Base-by-base conservation (phyloP, 139 green algal genomes). In the Chlamydomonas eustigma region DNA sequence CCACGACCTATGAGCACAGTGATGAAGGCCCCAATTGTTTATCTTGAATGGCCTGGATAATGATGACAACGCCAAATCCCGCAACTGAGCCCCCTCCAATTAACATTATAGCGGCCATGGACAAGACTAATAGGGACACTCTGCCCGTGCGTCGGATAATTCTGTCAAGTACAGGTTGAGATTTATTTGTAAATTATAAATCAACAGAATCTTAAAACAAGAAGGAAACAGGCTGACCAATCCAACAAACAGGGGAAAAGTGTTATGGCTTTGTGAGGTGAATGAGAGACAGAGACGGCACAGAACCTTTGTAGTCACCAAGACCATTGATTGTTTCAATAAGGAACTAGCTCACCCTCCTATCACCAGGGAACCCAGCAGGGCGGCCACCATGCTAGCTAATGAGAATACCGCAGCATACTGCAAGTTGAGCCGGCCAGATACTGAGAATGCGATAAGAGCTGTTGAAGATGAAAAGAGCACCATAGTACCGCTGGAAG, bases 81-180 rank as follows among this genome's bases (percentile, higher is more conserved):
- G 30, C 73, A 33, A 85, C 77, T 35, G 51, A 66, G 2, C 44
- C 4, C 30, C 66, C 28, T 0, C 74, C 80, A 0, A 37, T 25
- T 22, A 78, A 33, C 80, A 85, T 82, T 8, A 85, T 51, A 0
- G 2, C 24, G 22, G 71, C 37, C 58, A 85, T 51, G 24, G 67
- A 37, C 25, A 85, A 63, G 22, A 85, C 80, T 39, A 85, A 72
- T 28, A 85, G 0, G 6, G 65, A 78, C 4, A 71, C 44, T 2
- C 69, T 68, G 31, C 69, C 66, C 0, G 66, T 34, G 34, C 67
- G 65, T 1, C 67, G 50, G 25, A 80, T 73, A 58, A 58, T 58
- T 44, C 64, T 74, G 64, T 31, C n/a, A n/a, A n/a, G n/a, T n/a
- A n/a, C n/a, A n/a, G n/a, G n/a, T n/a, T n/a, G n/a, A n/a, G n/a